These are phyloP conservation scores for Amaranthus hypochondriacus DNA, from an alignment of 148 eudicot genomes.

Conservation along the genomic window DNA sequence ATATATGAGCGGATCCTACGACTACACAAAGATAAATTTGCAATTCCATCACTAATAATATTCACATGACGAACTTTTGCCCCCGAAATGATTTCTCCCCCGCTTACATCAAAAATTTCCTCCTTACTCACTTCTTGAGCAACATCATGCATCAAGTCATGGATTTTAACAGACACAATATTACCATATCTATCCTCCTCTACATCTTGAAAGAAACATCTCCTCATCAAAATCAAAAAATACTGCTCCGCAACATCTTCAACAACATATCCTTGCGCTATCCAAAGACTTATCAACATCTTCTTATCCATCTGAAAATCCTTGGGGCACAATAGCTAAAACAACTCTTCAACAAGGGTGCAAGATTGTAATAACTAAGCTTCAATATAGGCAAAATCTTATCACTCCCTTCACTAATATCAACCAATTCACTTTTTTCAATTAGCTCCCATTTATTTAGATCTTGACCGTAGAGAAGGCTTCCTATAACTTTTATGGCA, in stretches of 20 bases:
- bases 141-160: not conserved
- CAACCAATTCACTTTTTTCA: not conserved
- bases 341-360: conserved; percentile 12
- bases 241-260: conserved; percentile 11
- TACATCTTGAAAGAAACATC: conserved; percentile 24
- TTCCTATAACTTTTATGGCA: conserved; percentile 23
- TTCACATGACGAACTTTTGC: not conserved
- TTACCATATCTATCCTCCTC: not conserved
- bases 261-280: conserved; percentile 12
- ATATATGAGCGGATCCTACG: not conserved
- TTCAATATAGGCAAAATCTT: not conserved
- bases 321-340: conserved; percentile 23
- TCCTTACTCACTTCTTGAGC: not conserved
- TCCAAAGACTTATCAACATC: conserved; percentile 13
- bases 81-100: not conserved
- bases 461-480: conserved; percentile 11
- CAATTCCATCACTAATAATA: not conserved
- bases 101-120: not conserved
- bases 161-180: not conserved
- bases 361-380: conserved; percentile 8
- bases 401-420: not conserved
- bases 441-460: conserved; percentile 9
- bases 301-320: not conserved
- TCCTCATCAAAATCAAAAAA: conserved; percentile 9
- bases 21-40: not conserved